Percentiles rank a stretch among this genome's conserved stretches.
Evolutionary conservation across 31 red algal species (phyloP).

Genomic region (Endocladia muricata): DNA sequence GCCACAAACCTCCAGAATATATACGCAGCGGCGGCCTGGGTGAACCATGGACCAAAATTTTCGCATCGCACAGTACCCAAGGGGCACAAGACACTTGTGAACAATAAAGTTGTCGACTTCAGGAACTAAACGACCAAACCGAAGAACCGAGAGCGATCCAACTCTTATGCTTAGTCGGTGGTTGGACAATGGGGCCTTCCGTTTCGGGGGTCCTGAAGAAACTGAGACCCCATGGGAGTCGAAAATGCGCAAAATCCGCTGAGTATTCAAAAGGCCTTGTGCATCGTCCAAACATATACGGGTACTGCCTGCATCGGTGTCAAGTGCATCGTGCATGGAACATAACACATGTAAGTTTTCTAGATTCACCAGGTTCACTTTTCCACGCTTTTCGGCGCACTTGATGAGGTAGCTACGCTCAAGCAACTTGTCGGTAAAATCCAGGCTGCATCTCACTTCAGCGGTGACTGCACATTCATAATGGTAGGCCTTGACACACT

Average conservation of each 20-base stretch:
- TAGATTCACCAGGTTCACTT: not conserved
- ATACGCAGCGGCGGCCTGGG: slow-evolving; percentile 33
- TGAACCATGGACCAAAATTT: slow-evolving; percentile 49
- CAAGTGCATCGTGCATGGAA: not conserved
- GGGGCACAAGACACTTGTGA: slow-evolving; percentile 23
- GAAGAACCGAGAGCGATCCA: slow-evolving; percentile 41
- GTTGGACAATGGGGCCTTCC: slow-evolving; percentile 25
- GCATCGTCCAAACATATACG: not conserved
- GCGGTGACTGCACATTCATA: slow-evolving; percentile 9
- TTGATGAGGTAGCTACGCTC: not conserved
- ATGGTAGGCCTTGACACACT: slow-evolving; percentile 24
- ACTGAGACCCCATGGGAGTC: slow-evolving; percentile 16
- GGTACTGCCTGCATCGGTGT: not conserved
- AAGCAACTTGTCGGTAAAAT: not conserved
- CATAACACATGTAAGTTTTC: slow-evolving; percentile 31
- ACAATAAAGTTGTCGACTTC: slow-evolving; percentile 37
- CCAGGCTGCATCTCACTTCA: slow-evolving; percentile 1
- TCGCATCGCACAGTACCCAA: slow-evolving; percentile 33
- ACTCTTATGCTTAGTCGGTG: slow-evolving; percentile 31
- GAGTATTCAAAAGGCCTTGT: not conserved
- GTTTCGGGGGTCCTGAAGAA: slow-evolving; percentile 13
- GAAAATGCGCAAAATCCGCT: slow-evolving; percentile 6
- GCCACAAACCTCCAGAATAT: slow-evolving; percentile 41
- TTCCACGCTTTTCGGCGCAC: not conserved
- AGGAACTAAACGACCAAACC: slow-evolving; percentile 30